phyloP scores from a whole-genome alignment of 352 stramenopile genomes.

The Phytophthora lateralis region DNA sequence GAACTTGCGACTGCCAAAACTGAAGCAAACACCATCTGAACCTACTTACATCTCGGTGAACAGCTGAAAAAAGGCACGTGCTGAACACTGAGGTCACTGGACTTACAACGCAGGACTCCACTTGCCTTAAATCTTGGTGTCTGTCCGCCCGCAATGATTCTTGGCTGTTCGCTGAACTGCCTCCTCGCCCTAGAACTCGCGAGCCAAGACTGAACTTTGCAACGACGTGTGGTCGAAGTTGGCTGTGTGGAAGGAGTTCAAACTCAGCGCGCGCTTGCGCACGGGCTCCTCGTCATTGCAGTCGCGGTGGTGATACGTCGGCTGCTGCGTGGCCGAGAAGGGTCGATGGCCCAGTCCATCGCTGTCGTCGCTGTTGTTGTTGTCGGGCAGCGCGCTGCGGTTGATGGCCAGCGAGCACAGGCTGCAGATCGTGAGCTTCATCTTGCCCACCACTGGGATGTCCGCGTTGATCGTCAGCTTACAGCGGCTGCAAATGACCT shows the following conservation, averaged over 20 bases:
- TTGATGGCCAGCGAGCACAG: slow-evolving; percentile 81
- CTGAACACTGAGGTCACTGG: slow-evolving; percentile 27
- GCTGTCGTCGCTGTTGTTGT: slow-evolving; percentile 43
- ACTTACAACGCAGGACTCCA: slow-evolving; percentile 13
- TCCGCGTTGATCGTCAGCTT: slow-evolving; percentile 81
- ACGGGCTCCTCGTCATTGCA: slow-evolving; percentile 33
- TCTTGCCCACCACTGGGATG: slow-evolving; percentile 81
- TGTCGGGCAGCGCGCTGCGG: slow-evolving; percentile 61
- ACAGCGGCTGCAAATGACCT: slow-evolving; percentile 75
- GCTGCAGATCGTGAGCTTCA: slow-evolving; percentile 88
- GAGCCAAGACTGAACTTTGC: slow-evolving; percentile 47
- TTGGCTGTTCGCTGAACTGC: slow-evolving; percentile 7
- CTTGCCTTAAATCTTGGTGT: slow-evolving; percentile 12
- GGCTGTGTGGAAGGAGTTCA: slow-evolving; percentile 82
- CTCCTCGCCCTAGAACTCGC: slow-evolving; percentile 42
- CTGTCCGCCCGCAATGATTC: neutral
- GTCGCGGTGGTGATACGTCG: slow-evolving; percentile 34
- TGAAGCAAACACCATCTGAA: slow-evolving; percentile 13
- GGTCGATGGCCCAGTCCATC: slow-evolving; percentile 42
- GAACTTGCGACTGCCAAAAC: slow-evolving; percentile 3
- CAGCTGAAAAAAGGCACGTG: slow-evolving; percentile 6
- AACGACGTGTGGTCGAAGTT: slow-evolving; percentile 80
- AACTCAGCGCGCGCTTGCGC: slow-evolving; percentile 60
- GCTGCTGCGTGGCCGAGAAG: slow-evolving; percentile 50
- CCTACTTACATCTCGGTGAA: slow-evolving; percentile 14